Percentiles rank a stretch among this genome's conserved stretches.
Conservation (phyloP, 306 rosid species). For the Inga leiocalycina region DNA sequence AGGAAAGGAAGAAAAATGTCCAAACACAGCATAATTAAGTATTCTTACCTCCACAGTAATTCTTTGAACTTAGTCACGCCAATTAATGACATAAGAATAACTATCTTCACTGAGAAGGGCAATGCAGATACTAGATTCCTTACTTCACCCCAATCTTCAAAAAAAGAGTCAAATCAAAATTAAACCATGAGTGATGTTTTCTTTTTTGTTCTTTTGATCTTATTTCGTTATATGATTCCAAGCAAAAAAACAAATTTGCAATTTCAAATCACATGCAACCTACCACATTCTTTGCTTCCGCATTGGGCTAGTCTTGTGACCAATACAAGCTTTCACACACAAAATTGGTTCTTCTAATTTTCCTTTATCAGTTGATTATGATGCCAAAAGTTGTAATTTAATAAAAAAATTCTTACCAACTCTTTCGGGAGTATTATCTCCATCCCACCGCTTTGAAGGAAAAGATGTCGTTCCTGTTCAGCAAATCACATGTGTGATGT, state of each 20-base stretch:
- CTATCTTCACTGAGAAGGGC: constrained; percentile 77
- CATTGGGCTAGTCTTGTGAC: not conserved
- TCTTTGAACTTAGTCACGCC: constrained; percentile 93
- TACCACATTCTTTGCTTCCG: not conserved
- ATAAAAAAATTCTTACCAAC: constrained; percentile 65
- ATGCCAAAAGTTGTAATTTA: constrained; percentile 12
- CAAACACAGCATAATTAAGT: not conserved
- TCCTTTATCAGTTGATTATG: constrained; percentile 26
- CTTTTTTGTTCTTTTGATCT: too few relatives aligned
- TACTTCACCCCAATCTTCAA: constrained; percentile 94
- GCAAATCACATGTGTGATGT: constrained; percentile 50
- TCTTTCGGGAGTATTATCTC: constrained; percentile 86
- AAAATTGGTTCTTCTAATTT: not conserved
- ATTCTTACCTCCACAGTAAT: constrained; percentile 92
- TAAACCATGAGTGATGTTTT: too few relatives aligned
- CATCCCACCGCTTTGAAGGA: constrained; percentile 94
- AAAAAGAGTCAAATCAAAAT: constrained; percentile 5
- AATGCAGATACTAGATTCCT: constrained; percentile 79
- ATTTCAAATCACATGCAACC: not conserved
- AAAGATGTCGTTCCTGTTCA: constrained; percentile 74
- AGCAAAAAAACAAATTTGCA: not conserved
- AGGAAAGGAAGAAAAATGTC: too few relatives aligned
- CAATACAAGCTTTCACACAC: too few relatives aligned
- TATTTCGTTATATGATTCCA: not conserved
- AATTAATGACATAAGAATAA: constrained; percentile 89